Percentiles rank a stretch among this genome's conserved stretches.
Evolutionary conservation across 257 asterid species (phyloP).

Genomic region (Plantago ovata): DNA sequence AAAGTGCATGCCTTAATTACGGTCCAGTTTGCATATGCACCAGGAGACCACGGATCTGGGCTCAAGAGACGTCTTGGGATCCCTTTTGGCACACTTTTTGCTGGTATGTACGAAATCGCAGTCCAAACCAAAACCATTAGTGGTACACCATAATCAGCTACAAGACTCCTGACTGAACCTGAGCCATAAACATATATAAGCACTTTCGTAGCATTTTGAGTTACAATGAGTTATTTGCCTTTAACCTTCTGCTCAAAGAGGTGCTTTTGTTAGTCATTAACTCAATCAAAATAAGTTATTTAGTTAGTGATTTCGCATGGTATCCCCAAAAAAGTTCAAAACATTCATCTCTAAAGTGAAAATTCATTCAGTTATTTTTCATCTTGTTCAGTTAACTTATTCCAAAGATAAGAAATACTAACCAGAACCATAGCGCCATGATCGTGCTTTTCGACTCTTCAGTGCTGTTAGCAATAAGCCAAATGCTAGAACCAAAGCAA

Average conservation of each 20-base stretch:
- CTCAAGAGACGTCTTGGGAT: constrained; percentile 87
- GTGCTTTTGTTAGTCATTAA: not conserved
- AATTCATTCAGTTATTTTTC: not conserved
- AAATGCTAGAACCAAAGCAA: constrained; percentile 74
- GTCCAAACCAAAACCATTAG: constrained; percentile 92
- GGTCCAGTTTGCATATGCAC: constrained; percentile 88
- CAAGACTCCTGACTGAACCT: constrained; percentile 85
- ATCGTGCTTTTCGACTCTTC: constrained; percentile 82
- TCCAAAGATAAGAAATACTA: constrained; percentile 13
- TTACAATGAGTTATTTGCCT: no score
- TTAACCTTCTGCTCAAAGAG: not conserved
- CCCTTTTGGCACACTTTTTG: constrained; percentile 73
- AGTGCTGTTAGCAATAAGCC: constrained; percentile 70
- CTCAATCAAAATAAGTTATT: not conserved
- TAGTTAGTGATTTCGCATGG: no score
- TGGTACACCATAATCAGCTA: constrained; percentile 96
- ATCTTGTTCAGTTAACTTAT: not conserved
- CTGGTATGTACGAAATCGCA: constrained; percentile 68
- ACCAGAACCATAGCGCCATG: constrained; percentile 92
- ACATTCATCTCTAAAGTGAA: not conserved
- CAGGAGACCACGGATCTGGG: constrained; percentile 97
- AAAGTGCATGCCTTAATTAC: constrained; percentile 63
- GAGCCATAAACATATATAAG: constrained; percentile 9
- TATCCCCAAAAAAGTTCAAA: no score
- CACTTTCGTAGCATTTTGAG: not conserved